Base-by-base conservation (phyloP, 441 rosid species). In the Pelargonium myrrhifolium region DNA sequence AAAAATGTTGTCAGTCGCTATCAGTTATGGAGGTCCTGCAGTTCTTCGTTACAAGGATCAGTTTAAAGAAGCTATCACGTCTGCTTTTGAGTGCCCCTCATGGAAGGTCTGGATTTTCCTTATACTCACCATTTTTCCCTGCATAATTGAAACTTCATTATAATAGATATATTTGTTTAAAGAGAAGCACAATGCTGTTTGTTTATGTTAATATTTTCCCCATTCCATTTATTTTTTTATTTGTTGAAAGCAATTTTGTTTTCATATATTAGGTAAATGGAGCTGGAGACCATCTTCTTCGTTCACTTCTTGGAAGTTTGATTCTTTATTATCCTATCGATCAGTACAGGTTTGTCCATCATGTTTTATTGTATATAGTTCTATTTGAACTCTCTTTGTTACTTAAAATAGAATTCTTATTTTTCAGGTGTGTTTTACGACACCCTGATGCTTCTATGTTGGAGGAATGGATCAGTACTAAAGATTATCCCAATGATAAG, bases 381-480 rank as follows among this genome's bases (percentile, higher is more conserved):
- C 64, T 40, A 35, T 70, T 40, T 68, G 28, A 47, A 62, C 53
- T 66, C 18, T 14, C 60, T 53, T 65, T 21, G 2, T 28, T 70
- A 65, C 60, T 72, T 49, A 67, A 26, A 55, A 64, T 71, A 49
- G 68, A 69, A 66, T 15, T 71, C 76, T 75, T 69, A 64, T 78
- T 78, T 70, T 66, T 64, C 76, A 95, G 99, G 84, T 92, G 91
- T 76, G 71, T 84, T 76, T 75, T 80, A 67, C 82, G 75, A 74
- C 99, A 95, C 75, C 99, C 96, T 79, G 87, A 80, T 79, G 96
- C 92, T 67, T 70, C 81, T 67, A 82, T 83, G 72, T 81, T 95
- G 76, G 99, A 95, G 82, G 87, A 86, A 72, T 95, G 99, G 99
- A 81, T 90, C 75, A 87, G 99, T 83, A 81, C 93, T 74, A 95